Evolutionary conservation across 2,329 filamentous ascomycete species (phyloP).

Genomic region (Aspergillus sp.): DNA sequence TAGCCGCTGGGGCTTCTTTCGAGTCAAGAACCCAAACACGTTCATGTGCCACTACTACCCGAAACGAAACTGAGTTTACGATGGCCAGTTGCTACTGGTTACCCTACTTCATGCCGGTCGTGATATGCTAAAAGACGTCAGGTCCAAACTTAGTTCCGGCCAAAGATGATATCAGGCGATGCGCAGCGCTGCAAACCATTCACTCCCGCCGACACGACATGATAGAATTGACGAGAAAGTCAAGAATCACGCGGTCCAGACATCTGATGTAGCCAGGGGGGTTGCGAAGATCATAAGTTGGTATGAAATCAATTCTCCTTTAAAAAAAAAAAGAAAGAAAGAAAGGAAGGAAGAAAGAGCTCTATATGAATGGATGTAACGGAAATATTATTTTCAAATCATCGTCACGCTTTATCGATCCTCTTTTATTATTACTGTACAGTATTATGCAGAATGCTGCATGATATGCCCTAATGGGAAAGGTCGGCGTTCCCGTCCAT

Average conservation of each 20-base stretch:
- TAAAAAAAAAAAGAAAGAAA: no score
- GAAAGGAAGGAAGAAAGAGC: no score
- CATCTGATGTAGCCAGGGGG: slow-evolving; percentile 3
- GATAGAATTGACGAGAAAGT: not conserved
- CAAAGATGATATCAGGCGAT: not conserved
- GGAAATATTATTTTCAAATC: not conserved
- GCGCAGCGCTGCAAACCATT: no score
- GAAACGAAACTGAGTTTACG: no score
- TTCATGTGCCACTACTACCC: no score
- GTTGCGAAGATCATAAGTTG: slow-evolving; percentile 1
- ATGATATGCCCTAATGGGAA: slow-evolving; percentile 3
- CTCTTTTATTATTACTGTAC: not conserved
- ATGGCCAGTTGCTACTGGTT: no score
- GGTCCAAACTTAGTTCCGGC: not conserved
- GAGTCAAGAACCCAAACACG: no score
- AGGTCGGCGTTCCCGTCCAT: not conserved
- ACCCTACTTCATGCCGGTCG: not conserved
- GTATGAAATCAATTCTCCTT: not conserved
- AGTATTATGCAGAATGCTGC: slow-evolving; percentile 1
- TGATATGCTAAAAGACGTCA: not conserved
- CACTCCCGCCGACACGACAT: no score
- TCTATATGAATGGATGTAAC: not conserved
- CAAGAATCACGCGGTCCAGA: slow-evolving; percentile 7
- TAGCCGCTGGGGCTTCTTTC: no score
- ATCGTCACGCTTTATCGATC: not conserved